Percentiles rank a stretch among this genome's conserved stretches.
phyloP scores from a whole-genome alignment of 495 filamentous ascomycete species.

The Massariosphaeria phaeospora region DNA sequence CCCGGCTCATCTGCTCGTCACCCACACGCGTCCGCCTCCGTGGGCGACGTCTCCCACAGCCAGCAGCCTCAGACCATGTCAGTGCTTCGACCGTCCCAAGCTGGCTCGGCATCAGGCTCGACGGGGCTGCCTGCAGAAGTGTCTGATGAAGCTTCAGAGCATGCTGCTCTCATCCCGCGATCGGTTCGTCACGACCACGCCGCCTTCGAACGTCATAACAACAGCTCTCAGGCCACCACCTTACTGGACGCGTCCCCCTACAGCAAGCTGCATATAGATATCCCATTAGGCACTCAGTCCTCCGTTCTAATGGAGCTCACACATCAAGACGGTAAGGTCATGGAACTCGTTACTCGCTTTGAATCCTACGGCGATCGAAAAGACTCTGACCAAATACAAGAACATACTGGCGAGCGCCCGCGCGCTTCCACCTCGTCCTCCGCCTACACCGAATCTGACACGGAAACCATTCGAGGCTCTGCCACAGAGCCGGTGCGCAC shows the following conservation, averaged over 20 bases:
- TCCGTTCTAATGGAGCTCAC: slow-evolving; percentile 15
- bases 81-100: background rate
- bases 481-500: background rate
- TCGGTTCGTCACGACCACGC: background rate
- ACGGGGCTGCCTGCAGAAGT: background rate
- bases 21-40: no score
- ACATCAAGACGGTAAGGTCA: slow-evolving; percentile 32
- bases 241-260: background rate
- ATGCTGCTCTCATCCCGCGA: slow-evolving; percentile 16
- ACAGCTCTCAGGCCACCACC: background rate
- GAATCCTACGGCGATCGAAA: slow-evolving; percentile 13
- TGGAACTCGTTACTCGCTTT: slow-evolving; percentile 28
- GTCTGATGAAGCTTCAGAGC: background rate
- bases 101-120: background rate
- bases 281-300: slow-evolving; percentile 14
- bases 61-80: background rate
- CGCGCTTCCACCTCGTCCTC: slow-evolving; percentile 5
- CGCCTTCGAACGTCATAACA: background rate
- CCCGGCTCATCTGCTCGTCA: no score
- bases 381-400: slow-evolving; percentile 11
- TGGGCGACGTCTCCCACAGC: no score
- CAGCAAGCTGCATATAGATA: slow-evolving; percentile 15
- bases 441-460: background rate
- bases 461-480: background rate
- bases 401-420: background rate